Percentiles rank a stretch among this genome's conserved stretches.
phyloP scores from a whole-genome alignment of 208 protist species.

The Kentomonas sorsogonicus region DNA sequence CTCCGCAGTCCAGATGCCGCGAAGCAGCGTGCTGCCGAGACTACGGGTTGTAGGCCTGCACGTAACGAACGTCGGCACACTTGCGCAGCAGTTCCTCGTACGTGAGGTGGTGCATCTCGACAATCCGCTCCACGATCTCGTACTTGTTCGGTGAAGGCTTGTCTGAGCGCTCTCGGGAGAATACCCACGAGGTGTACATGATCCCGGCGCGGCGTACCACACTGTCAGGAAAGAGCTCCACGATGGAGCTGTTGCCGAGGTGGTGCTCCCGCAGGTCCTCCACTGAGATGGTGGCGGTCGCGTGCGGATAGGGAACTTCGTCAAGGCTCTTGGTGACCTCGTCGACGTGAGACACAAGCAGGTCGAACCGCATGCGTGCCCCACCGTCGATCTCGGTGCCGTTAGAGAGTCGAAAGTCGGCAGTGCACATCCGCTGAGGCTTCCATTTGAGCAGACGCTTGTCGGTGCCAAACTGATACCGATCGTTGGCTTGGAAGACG shows the following conservation, averaged over 20 bases:
- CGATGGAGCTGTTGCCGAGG: conserved; percentile 10
- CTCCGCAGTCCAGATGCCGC: too few relatives aligned
- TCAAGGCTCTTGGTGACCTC: conserved; percentile 16
- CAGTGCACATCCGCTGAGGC: conserved; percentile 73
- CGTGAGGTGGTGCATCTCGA: conserved; percentile 61
- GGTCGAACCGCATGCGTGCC: conserved; percentile 45
- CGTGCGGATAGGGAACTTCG: conserved; percentile 43
- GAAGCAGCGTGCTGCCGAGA: too few relatives aligned
- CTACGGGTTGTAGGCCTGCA: too few relatives aligned
- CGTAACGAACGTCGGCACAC: conserved; percentile 21
- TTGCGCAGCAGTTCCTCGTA: conserved; percentile 53
- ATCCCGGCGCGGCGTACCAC: conserved; percentile 1
- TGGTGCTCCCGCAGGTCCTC: conserved; percentile 14
- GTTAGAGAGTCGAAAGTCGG: conserved; percentile 74
- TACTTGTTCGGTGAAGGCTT: conserved; percentile 75
- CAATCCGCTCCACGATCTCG: conserved; percentile 59
- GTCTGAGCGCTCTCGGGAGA: conserved; percentile 54
- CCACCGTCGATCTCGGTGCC: conserved; percentile 15
- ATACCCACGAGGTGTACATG: conserved; percentile 44
- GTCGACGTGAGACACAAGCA: conserved; percentile 40
- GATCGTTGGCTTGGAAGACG: conserved; percentile 71
- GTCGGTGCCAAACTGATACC: conserved; percentile 70
- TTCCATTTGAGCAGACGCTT: conserved; percentile 84
- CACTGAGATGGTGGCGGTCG: conserved; percentile 38
- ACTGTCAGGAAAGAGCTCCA: conserved; percentile 11